A percentile compares a stretch with the other conserved stretches of the same genome.
These are phyloP conservation scores for Daldinia decipiens DNA, from an alignment of 495 filamentous ascomycete genomes.

Conservation along the genomic window DNA sequence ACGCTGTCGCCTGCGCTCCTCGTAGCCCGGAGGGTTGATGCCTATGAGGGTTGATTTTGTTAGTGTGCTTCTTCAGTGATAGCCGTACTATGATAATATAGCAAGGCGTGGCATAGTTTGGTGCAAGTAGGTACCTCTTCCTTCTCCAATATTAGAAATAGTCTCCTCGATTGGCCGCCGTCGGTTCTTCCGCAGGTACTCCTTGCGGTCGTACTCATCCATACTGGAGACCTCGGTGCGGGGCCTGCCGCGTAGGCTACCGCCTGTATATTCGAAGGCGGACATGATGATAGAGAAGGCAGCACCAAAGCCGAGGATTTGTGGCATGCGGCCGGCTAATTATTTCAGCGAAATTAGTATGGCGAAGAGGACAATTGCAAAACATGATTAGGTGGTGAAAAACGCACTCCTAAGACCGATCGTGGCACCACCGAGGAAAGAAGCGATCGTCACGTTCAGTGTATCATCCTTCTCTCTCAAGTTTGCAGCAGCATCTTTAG, in stretches of 20 bases:
- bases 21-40: constrained; percentile 84
- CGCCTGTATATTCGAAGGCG: constrained; percentile 82
- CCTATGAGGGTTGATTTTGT: constrained; percentile 61
- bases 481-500: constrained; percentile 57
- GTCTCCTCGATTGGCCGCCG: constrained; percentile 85
- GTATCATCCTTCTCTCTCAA: constrained; percentile 58
- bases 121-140: constrained; percentile 74
- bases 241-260: constrained; percentile 64
- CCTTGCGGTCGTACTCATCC: constrained; percentile 85
- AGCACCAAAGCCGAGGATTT: constrained; percentile 81
- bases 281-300: constrained; percentile 70
- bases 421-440: constrained; percentile 53
- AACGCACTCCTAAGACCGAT: constrained; percentile 53
- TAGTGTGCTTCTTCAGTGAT: not conserved
- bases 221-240: constrained; percentile 62
- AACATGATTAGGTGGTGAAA: not conserved
- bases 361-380: not conserved
- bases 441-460: constrained; percentile 53
- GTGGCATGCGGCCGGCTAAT: constrained; percentile 78
- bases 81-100: not conserved
- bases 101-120: not conserved
- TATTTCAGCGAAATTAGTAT: not conserved
- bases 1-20: constrained; percentile 82
- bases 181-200: constrained; percentile 76
- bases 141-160: constrained; percentile 84